Conservation (phyloP, 805 yeast genomes). For the Metschnikowia anglica region DNA sequence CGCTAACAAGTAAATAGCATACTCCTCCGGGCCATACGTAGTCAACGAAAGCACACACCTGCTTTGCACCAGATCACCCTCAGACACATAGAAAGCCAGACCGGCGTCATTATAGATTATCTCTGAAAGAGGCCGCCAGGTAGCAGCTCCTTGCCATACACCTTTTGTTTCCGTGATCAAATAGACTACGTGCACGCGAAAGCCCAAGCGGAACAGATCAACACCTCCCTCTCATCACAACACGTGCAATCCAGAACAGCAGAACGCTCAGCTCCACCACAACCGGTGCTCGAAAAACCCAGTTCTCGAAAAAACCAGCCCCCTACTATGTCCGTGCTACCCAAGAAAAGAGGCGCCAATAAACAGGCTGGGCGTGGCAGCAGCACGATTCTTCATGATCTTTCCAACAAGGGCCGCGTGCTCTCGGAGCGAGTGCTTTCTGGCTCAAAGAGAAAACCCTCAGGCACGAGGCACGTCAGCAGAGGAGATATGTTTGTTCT, state of each 20-base stretch:
- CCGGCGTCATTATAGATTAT: too few species aligned
- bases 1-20: neutral
- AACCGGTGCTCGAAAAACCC: too few species aligned
- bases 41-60: too few species aligned
- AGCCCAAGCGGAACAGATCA: neutral
- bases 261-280: neutral
- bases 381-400: slow-evolving; percentile 26
- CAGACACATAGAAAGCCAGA: too few species aligned
- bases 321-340: slow-evolving; percentile 20
- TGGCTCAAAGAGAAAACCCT: slow-evolving; percentile 24
- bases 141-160: too few species aligned
- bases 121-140: too few species aligned
- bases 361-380: slow-evolving; percentile 17
- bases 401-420: slow-evolving; percentile 31
- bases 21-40: too few species aligned
- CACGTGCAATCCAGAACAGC: neutral
- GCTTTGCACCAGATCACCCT: too few species aligned
- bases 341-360: slow-evolving; percentile 25
- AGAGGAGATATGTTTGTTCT: slow-evolving; percentile 23
- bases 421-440: slow-evolving; percentile 26
- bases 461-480: slow-evolving; percentile 19
- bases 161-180: too few species aligned
- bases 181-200: slow-evolving; percentile 2
- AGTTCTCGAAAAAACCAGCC: neutral
- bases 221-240: neutral